Evolutionary conservation across 1,284 basidiomycete genomes (phyloP).

Genomic region (Rhodotorula sp.): DNA sequence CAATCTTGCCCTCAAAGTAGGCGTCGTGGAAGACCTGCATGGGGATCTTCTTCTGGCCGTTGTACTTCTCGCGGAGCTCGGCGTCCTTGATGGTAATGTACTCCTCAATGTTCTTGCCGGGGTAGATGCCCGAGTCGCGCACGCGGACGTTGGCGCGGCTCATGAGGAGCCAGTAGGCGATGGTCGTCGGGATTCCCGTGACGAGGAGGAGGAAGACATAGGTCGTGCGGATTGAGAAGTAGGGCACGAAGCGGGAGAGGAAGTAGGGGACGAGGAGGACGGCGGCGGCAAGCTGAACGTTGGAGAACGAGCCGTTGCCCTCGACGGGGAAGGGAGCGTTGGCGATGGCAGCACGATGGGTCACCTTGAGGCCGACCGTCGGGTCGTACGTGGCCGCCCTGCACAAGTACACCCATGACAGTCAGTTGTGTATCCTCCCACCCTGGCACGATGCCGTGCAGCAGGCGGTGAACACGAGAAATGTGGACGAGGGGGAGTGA

Average conservation of each 20-base stretch:
- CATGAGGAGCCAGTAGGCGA: constrained; percentile 88
- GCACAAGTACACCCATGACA: neutral
- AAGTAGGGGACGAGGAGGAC: constrained; percentile 69
- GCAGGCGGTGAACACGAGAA: neutral
- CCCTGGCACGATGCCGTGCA: too few relatives aligned
- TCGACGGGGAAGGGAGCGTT: constrained; percentile 86
- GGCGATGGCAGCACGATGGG: constrained; percentile 45
- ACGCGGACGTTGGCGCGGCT: constrained; percentile 67
- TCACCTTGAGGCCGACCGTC: constrained; percentile 38
- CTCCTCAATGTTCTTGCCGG: constrained; percentile 77
- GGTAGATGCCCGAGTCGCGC: constrained; percentile 86
- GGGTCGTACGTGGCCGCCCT: constrained; percentile 32
- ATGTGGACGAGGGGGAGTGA: neutral
- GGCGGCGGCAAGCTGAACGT: constrained; percentile 68
- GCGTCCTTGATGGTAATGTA: constrained; percentile 90
- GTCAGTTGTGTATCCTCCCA: neutral
- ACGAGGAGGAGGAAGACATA: constrained; percentile 68
- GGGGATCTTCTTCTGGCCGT: constrained; percentile 79
- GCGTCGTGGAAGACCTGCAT: constrained; percentile 98
- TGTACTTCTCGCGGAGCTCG: constrained; percentile 73
- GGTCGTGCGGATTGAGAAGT: constrained; percentile 70
- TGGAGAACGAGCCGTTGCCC: constrained; percentile 57
- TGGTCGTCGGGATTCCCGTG: constrained; percentile 70
- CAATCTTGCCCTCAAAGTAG: constrained; percentile 94
- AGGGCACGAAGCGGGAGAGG: constrained; percentile 67